Base-by-base conservation (phyloP, 495 filamentous ascomycete genomes). In the Hypoxylon crocopeplum region DNA sequence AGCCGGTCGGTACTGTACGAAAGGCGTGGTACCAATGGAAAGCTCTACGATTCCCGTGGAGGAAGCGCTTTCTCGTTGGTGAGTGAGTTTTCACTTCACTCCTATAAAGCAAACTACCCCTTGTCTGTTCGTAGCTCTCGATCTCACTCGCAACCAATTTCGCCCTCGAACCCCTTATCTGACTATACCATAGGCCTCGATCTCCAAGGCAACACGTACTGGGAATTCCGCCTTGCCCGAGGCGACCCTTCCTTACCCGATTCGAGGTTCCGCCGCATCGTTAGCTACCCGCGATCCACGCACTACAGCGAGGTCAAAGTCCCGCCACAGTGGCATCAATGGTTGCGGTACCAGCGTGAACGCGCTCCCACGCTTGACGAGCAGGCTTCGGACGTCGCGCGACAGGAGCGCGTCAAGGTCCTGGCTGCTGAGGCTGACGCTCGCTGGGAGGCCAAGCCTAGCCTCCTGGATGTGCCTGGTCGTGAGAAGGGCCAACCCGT, bases 281-380 rank as follows among this genome's bases (percentile, higher is more conserved):
- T 95, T n/a, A 77, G 86, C 54, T 90, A 75, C 62, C 79, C 77
- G 0, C 75, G 77, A 0, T 77, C 77, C 42, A 84, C 82, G 1
- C 88, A 90, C 62, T 83, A 82, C 70, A 79, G 77, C 64, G 87
- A 93, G 45, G 83, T 95, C 24, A 50, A 56, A 6, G 68, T 79
- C 51, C 62, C 77, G 75, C 89, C 93, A 1, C 86, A 88, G 77
- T 98, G 94, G 94, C 90, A 93, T 71, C 93, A 97, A 71, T 98
- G 94, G 94, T 86, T 98, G 10, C 91, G 95, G 30, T 83, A 95
- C 62, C 89, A 90, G 7, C 88, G 94, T 3, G 13, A 66, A 5
- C 69, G 83, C 5, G 79, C 95, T 0, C 94, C 94, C 0, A 84
- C 83, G 0, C 74, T 97, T 13, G 62, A 78, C 13, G 94, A 98